These are phyloP conservation scores for Arxiozyma telluris DNA, from an alignment of 1,139 yeast species.

Conservation along the genomic window DNA sequence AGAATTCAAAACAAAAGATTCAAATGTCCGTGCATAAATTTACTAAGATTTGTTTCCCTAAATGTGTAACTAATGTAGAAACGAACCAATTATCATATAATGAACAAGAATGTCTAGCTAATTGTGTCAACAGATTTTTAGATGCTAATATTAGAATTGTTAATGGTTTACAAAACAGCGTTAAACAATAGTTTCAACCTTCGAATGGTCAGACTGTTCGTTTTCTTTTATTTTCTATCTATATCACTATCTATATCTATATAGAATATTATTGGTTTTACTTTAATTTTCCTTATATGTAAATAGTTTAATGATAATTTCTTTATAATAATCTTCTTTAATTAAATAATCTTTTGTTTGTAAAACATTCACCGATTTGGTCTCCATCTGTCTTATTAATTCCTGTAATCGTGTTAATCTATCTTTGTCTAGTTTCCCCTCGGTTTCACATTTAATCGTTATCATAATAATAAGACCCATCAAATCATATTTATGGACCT, in stretches of 20 bases:
- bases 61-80: conserved; percentile 57
- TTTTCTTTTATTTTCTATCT: neutral
- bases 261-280: no score
- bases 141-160: conserved; percentile 85
- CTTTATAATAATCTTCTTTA: neutral
- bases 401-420: neutral
- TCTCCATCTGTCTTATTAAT: neutral
- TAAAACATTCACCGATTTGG: neutral
- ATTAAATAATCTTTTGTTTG: neutral
- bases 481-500: conserved; percentile 22
- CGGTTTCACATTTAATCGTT: conserved; percentile 21
- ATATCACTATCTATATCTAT: no score
- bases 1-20: conserved; percentile 80
- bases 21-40: conserved; percentile 78
- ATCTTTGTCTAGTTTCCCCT: conserved; percentile 16
- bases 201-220: neutral
- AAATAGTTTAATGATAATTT: neutral
- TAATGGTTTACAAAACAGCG: conserved; percentile 35
- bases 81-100: conserved; percentile 42
- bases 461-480: conserved; percentile 17
- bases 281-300: neutral
- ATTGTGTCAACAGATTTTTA: conserved; percentile 77
- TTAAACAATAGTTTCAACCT: neutral
- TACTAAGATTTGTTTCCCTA: conserved; percentile 85
- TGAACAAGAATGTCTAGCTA: conserved; percentile 68